phyloP scores from a whole-genome alignment of 108 stramenopile genomes.

The Pseudonitzschia delicatissima region DNA sequence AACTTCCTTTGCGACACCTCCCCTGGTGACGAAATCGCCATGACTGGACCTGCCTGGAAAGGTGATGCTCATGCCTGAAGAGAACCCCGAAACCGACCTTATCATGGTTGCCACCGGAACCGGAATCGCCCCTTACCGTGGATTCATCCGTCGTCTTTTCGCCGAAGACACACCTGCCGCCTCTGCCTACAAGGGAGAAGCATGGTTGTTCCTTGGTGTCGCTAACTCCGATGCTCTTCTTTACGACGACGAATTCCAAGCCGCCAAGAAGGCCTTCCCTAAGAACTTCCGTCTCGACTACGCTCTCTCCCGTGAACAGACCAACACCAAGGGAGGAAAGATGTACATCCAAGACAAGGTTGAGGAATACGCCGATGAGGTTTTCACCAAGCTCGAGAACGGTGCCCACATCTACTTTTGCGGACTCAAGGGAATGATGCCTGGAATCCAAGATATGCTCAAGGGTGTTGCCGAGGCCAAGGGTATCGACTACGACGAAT shows the following conservation, averaged over 20 bases:
- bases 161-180: conserved; percentile 89
- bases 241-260: conserved; percentile 95
- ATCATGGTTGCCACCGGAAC: conserved; percentile 99
- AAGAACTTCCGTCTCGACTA: conserved; percentile 95
- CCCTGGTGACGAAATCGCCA: conserved; percentile 81
- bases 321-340: conserved; percentile 93
- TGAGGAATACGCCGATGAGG: conserved; percentile 95
- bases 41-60: conserved; percentile 97
- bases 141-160: conserved; percentile 96
- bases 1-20: conserved; percentile 95
- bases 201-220: conserved; percentile 98
- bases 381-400: conserved; percentile 83
- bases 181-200: conserved; percentile 88
- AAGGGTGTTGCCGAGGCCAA: conserved; percentile 78
- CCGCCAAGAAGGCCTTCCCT: conserved; percentile 76
- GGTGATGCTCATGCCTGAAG: conserved; percentile 97
- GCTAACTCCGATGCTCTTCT: conserved; percentile 92
- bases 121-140: conserved; percentile 96
- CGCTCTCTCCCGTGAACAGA: conserved; percentile 94
- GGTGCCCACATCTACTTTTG: conserved; percentile 98
- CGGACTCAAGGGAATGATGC: conserved; percentile 98
- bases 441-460: conserved; percentile 94
- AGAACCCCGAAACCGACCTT: conserved; percentile 88
- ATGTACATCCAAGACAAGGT: conserved; percentile 99
- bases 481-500: conserved; percentile 84